Base-by-base conservation (phyloP, 768 basidiomycete genomes). In the Leccinum variicolor region DNA sequence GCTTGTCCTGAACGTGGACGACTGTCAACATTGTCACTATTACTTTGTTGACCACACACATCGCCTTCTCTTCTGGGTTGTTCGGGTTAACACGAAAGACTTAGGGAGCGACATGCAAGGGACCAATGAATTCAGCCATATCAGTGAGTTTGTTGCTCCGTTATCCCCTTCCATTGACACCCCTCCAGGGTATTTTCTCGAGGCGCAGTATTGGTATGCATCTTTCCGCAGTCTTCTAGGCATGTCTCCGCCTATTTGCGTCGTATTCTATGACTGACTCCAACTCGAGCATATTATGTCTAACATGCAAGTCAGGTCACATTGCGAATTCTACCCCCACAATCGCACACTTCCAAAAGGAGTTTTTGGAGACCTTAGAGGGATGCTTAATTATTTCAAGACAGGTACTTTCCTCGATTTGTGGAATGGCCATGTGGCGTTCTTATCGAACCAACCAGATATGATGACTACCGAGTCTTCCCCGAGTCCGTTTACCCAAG, bases 401-500 rank as follows among this genome's bases (percentile, higher is more conserved):
- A 65, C 52, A 0, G 63, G 64, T 65, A 25, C 21, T n/a, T 29
- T 11, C 19, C 15, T 3, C 10, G 11, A 19, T 33, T 36, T 28
- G 8, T 53, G 2, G 41, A 52, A 45, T 34, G 7, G 2, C 6
- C 52, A 21, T 2, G 2, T 2, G 2, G 5, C 46, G 10, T 50
- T 46, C 28, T 43, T 4, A 57, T 53, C 3, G 0, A 34, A 43
- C 6, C 1, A 19, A 6, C 13, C 15, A 64, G 63, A 64, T 21
- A 55, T 64, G 34, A 52, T 64, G 34, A 64, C 64, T 9, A 43
- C 64, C 11, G 51, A 64, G 53, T 62, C 64, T 6, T 64, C 64
- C 8, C 33, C 64, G 33, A 57, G 62, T 26, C 62, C 59, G 0
- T 65, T 64, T 6, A 34, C 49, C 23, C 54, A 62, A 49, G 59